Evolutionary conservation across 805 yeast genomes (phyloP).

Genomic region (Ogataea henricii): DNA sequence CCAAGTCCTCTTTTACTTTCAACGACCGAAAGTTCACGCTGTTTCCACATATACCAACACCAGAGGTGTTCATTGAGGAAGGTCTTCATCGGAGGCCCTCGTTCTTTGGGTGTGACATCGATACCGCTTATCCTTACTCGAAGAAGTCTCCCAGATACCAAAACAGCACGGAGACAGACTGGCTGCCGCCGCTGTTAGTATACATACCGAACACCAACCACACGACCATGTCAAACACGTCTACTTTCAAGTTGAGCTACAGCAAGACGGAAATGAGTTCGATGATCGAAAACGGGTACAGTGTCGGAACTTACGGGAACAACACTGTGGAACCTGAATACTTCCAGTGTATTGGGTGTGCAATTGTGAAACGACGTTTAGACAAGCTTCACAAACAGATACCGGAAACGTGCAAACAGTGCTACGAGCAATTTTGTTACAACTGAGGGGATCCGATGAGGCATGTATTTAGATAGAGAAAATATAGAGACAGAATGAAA

Average conservation of each 20-base stretch:
- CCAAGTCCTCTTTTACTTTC: conserved; percentile 10
- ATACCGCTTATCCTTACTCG: conserved; percentile 31
- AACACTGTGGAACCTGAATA: conserved; percentile 39
- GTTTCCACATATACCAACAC: conserved; percentile 42
- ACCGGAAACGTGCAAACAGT: conserved; percentile 37
- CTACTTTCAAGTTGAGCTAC: conserved; percentile 60
- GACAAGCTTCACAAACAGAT: conserved; percentile 37
- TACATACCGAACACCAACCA: conserved; percentile 50
- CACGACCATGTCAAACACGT: conserved; percentile 50
- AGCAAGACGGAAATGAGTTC: conserved; percentile 42
- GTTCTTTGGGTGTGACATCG: conserved; percentile 46
- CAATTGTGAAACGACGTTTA: conserved; percentile 52
- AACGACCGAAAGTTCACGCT: conserved; percentile 18
- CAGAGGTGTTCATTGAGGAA: conserved; percentile 25
- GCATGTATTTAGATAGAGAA: not conserved
- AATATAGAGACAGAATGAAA: not conserved
- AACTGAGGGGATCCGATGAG: conserved; percentile 24
- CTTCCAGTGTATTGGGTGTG: conserved; percentile 57
- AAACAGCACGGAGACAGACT: conserved; percentile 12
- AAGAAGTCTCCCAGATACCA: conserved; percentile 11
- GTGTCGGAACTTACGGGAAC: conserved; percentile 49
- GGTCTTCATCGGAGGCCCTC: conserved; percentile 34
- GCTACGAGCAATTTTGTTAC: conserved; percentile 44
- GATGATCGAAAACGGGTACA: conserved; percentile 55
- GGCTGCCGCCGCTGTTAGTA: conserved; percentile 55